Evolutionary conservation across 2,329 filamentous ascomycete species (phyloP).

Genomic region (Colletotrichum lindemuthianum): DNA sequence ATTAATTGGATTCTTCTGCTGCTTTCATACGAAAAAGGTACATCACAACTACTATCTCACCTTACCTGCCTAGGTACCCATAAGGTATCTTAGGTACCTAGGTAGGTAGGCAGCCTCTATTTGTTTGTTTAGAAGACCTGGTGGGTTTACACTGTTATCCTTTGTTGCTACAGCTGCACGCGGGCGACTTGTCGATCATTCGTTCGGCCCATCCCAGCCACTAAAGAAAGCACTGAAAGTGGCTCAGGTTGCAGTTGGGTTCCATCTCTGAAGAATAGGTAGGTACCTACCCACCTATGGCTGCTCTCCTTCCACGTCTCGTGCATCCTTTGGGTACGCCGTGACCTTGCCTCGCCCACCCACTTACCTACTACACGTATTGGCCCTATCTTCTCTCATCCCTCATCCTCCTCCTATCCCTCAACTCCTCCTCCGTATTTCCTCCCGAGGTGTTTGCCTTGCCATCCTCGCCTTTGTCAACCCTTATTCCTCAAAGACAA

Average conservation of each 20-base stretch:
- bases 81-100: neutral
- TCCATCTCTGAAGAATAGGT: too few species aligned
- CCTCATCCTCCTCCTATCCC: neutral
- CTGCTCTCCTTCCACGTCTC: too few species aligned
- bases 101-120: neutral
- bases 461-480: neutral
- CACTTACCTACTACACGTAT: neutral
- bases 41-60: too few species aligned
- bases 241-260: slow-evolving; percentile 13
- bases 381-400: neutral
- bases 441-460: neutral
- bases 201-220: slow-evolving; percentile 27
- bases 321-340: too few species aligned
- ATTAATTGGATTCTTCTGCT: too few species aligned
- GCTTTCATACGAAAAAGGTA: too few species aligned
- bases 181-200: slow-evolving; percentile 29
- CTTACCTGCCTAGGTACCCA: neutral
- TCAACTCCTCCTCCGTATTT: neutral
- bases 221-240: slow-evolving; percentile 22
- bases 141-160: slow-evolving; percentile 18
- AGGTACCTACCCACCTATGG: too few species aligned
- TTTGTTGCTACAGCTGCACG: slow-evolving; percentile 35
- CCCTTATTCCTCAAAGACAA: neutral
- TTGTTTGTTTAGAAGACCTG: slow-evolving; percentile 24
- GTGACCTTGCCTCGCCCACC: neutral